phyloP scores from a whole-genome alignment of 2,329 filamentous ascomycete species.

The Magnaporthiopsis poae region DNA sequence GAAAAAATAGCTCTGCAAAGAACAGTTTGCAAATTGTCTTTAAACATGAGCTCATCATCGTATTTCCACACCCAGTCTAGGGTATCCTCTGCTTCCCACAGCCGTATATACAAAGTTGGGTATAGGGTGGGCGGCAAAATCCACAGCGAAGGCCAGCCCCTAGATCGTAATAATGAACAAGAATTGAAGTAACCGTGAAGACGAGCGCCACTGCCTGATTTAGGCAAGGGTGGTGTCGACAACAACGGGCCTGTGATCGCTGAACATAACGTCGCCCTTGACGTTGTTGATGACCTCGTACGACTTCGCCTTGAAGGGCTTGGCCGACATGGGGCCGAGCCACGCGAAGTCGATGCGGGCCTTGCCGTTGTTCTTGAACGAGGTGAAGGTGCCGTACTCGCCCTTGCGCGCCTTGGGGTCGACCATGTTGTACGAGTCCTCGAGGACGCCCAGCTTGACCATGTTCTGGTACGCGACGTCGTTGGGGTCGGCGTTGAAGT shows the following conservation, averaged over 20 bases:
- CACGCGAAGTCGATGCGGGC: conserved; percentile 10
- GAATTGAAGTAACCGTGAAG: background rate
- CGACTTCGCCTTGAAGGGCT: background rate
- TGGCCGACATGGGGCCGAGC: conserved; percentile 9
- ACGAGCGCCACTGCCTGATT: background rate
- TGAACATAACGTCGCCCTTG: conserved; percentile 6
- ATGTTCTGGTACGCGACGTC: conserved; percentile 6
- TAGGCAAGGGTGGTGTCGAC: conserved; percentile 8
- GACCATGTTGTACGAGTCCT: conserved; percentile 4
- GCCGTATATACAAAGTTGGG: background rate
- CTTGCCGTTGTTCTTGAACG: conserved; percentile 8
- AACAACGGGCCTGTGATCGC: conserved; percentile 9
- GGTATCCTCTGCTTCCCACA: background rate
- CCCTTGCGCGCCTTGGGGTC: background rate
- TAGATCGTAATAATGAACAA: background rate
- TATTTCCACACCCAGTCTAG: background rate
- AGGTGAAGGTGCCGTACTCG: background rate
- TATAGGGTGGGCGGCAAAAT: too few species aligned
- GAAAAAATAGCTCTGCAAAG: background rate
- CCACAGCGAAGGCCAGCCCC: background rate
- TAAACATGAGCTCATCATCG: background rate
- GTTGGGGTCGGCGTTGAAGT: conserved; percentile 8
- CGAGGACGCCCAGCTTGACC: background rate
- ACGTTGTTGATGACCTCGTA: conserved; percentile 5
- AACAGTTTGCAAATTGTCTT: background rate